phyloP scores from a whole-genome alignment of 331 rosid genomes.

The Quercus lobata region DNA sequence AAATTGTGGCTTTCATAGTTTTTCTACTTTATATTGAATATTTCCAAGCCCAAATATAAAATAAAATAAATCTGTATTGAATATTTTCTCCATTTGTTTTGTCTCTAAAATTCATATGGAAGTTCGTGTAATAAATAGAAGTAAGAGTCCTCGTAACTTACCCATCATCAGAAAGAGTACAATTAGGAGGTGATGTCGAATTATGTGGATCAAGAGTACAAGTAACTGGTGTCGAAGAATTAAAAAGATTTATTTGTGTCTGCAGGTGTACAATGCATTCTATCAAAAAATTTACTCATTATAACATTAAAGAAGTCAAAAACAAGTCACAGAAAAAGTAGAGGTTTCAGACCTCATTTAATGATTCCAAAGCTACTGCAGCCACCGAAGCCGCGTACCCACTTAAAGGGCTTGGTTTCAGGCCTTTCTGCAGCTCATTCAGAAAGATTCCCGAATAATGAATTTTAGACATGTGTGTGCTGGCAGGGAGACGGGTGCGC shows the following conservation, averaged over 20 bases:
- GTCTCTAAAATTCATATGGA: too few relatives aligned
- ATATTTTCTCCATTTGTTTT: too few relatives aligned
- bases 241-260: constrained; percentile 9
- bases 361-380: constrained; percentile 46
- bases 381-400: too few relatives aligned
- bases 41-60: too few relatives aligned
- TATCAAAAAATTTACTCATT: not conserved
- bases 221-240: too few relatives aligned
- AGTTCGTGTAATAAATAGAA: not conserved
- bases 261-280: constrained; percentile 45
- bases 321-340: not conserved
- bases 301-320: not conserved
- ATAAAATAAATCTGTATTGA: too few relatives aligned
- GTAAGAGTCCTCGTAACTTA: constrained; percentile 29
- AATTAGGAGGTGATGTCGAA: too few relatives aligned
- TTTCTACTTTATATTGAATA: too few relatives aligned
- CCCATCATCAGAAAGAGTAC: constrained; percentile 17
- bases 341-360: constrained; percentile 56
- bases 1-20: too few relatives aligned
- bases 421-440: not conserved
- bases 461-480: constrained; percentile 28
- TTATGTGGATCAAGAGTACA: too few relatives aligned
- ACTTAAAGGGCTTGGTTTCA: too few relatives aligned
- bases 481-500: constrained; percentile 40
- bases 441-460: constrained; percentile 38